These are phyloP conservation scores for Solanum chilense DNA, from an alignment of 257 asterid genomes.

Conservation along the genomic window DNA sequence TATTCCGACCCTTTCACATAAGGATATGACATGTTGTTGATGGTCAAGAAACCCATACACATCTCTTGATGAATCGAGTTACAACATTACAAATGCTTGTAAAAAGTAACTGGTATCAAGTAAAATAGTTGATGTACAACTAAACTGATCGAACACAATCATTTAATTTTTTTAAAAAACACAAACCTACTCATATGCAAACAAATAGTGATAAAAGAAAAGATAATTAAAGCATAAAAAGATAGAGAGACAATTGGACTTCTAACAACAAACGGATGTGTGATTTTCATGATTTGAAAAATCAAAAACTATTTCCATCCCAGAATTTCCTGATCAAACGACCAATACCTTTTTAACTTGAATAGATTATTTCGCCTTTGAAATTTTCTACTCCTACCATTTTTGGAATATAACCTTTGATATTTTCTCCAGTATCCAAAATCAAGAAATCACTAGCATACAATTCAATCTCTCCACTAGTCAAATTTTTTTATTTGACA, in stretches of 20 bases:
- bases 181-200: not conserved
- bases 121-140: not conserved
- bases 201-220: no score
- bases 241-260: slow-evolving; percentile 11
- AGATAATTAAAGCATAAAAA: not conserved
- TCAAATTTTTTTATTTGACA: not conserved
- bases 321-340: slow-evolving; percentile 60
- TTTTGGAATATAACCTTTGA: slow-evolving; percentile 19
- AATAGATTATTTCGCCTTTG: slow-evolving; percentile 26
- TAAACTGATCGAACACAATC: not conserved
- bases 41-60: not conserved
- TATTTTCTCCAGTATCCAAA: slow-evolving; percentile 44
- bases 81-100: not conserved
- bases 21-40: not conserved
- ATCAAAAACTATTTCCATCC: slow-evolving; percentile 63
- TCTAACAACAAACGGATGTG: slow-evolving; percentile 28
- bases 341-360: slow-evolving; percentile 31
- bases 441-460: slow-evolving; percentile 21
- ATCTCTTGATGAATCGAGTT: not conserved
- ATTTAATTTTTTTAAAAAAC: not conserved
- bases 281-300: slow-evolving; percentile 27
- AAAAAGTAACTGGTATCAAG: not conserved
- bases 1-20: not conserved
- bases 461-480: not conserved
- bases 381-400: slow-evolving; percentile 21